A percentile compares a stretch with the other conserved stretches of the same genome.
phyloP scores from a whole-genome alignment of 106 monocot genomes.

The Dactylorhiza incarnata region DNA sequence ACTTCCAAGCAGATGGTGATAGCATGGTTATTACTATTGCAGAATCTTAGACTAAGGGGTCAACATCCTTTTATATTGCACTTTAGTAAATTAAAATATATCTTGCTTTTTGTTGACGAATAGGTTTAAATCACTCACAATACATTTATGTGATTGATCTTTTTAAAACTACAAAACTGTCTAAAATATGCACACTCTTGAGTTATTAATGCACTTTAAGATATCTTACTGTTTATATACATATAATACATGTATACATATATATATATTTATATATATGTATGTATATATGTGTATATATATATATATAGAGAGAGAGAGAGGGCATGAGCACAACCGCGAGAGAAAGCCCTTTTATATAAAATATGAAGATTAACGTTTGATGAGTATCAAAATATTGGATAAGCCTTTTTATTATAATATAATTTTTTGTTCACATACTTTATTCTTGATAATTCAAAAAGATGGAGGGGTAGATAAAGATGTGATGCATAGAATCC shows the following conservation, averaged over 20 bases:
- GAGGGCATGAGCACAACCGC: no score
- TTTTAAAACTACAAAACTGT: background rate
- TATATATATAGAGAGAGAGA: no score
- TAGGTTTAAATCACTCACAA: background rate
- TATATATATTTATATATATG: no score
- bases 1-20: background rate
- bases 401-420: background rate
- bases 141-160: background rate
- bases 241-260: no score
- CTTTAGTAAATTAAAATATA: background rate
- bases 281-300: no score
- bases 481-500: no score
- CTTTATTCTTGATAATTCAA: background rate
- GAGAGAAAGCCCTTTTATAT: background rate
- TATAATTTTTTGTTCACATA: background rate
- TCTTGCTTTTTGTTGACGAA: no score
- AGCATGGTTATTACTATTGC: background rate
- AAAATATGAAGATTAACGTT: background rate
- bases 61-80: background rate
- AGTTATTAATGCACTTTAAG: background rate
- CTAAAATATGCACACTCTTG: background rate
- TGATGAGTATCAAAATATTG: background rate
- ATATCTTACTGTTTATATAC: background rate
- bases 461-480: no score
- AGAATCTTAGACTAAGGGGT: background rate